Base-by-base conservation (phyloP, 2,329 filamentous ascomycete species). In the Alternaria viburni region DNA sequence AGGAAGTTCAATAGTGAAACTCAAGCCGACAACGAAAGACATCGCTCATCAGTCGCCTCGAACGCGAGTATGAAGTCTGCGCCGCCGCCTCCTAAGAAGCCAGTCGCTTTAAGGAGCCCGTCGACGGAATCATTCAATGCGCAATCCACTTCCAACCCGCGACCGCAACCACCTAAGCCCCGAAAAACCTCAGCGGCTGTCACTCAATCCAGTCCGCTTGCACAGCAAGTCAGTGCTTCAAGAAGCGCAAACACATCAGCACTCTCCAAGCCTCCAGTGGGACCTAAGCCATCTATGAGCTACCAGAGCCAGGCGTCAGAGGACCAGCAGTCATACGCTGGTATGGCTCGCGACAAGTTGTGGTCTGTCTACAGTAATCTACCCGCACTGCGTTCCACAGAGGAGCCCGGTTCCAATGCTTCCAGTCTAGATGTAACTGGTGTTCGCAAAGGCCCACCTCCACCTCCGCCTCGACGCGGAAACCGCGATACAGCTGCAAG, bases 321-420 rank as follows among this genome's bases (percentile, higher is more conserved):
- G 36, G 67, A 63, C 10, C 65, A 73, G 65, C 78, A 73, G 66
- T 75, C 70, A 25, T 82, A 80, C 65, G 74, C 74, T 30, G 74
- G 73, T 19, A 75, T 75, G 63, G 81, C 79, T 23, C 75, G 77
- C 43, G 74, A 81, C 21, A 82, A 80, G 50, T 68, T 82, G 7
- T 71, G 71, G 47, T 79, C 79, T 5, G 80, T 77, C 6, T 82
- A 82, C 73, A 81, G 79, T 57, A 71, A 72, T 52, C 71, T 82
- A 6, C 80, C 81, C 9, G 73, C 79, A 5, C 66, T 76, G 30
- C 73, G 73, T 15, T 70, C 77, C 9, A 70, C 70, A 43, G 68
- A 70, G 52, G 67, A 52, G 30, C 51, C 55, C 10, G 52, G 63
- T 10, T 55, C 66, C 19, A 59, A 68, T 25, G 57, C 55, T n/a